Conservation (phyloP, 1,284 basidiomycete genomes). For the Trichosporon sp. region DNA sequence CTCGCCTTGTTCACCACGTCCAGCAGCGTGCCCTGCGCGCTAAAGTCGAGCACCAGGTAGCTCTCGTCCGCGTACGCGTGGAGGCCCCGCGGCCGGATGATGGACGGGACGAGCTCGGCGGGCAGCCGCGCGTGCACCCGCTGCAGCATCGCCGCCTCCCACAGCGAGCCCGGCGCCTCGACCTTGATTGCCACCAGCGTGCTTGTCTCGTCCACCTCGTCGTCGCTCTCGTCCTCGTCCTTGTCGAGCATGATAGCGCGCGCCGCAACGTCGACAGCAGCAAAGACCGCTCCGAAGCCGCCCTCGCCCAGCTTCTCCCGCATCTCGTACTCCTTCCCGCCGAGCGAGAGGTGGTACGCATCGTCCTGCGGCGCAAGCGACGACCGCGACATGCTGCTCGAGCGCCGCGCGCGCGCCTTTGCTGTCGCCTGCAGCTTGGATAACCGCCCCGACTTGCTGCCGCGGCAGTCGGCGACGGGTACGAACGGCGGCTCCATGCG, state of each 20-base stretch:
- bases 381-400: slow-evolving; percentile 29
- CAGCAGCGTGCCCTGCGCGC: slow-evolving; percentile 85
- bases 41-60: slow-evolving; percentile 81
- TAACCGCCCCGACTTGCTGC: slow-evolving; percentile 55
- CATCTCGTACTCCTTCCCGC: slow-evolving; percentile 63
- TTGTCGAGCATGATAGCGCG: slow-evolving; percentile 55
- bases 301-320: slow-evolving; percentile 91
- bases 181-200: slow-evolving; percentile 81
- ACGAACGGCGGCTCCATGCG: slow-evolving; percentile 62
- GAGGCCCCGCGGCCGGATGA: slow-evolving; percentile 69
- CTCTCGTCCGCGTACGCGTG: slow-evolving; percentile 85
- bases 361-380: slow-evolving; percentile 35
- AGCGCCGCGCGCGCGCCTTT: slow-evolving; percentile 49
- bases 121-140: slow-evolving; percentile 67
- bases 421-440: slow-evolving; percentile 24
- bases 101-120: slow-evolving; percentile 57
- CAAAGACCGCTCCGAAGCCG: slow-evolving; percentile 91
- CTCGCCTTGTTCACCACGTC: slow-evolving; percentile 85
- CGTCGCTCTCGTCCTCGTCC: slow-evolving; percentile 56
- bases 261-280: slow-evolving; percentile 55
- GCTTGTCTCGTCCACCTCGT: slow-evolving; percentile 58
- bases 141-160: slow-evolving; percentile 89
- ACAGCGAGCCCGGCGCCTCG: slow-evolving; percentile 79
- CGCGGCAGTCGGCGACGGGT: slow-evolving; percentile 58
- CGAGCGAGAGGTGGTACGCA: slow-evolving; percentile 50